A percentile compares a stretch with the other conserved stretches of the same genome.
phyloP scores from a whole-genome alignment of 148 eudicot genomes.

The Camellia sinensis region DNA sequence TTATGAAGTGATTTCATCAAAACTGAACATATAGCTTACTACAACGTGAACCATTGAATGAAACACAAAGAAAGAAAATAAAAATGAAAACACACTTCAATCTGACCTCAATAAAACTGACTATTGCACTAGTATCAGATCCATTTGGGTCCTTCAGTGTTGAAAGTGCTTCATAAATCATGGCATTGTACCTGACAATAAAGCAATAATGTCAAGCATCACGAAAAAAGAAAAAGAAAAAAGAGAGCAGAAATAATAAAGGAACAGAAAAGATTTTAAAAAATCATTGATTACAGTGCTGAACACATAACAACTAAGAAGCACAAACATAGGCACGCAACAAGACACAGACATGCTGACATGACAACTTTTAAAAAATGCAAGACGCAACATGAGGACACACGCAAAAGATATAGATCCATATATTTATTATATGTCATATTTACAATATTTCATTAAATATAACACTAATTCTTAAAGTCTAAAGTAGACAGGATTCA shows the following conservation, averaged over 20 bases:
- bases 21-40: constrained; percentile 5
- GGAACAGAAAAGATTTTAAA: background rate
- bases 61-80: background rate
- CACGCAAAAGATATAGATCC: too few relatives aligned
- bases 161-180: constrained; percentile 78
- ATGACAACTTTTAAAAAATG: too few relatives aligned
- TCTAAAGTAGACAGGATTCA: too few relatives aligned
- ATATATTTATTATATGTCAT: too few relatives aligned
- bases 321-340: too few relatives aligned
- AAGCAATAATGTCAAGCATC: constrained; percentile 15
- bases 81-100: background rate
- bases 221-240: background rate
- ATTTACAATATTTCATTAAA: too few relatives aligned
- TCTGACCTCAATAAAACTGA: constrained; percentile 66
- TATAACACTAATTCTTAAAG: too few relatives aligned
- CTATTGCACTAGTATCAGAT: constrained; percentile 54
- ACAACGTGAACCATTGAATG: background rate
- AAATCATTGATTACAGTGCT: background rate
- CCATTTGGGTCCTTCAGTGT: constrained; percentile 57
- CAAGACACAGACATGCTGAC: too few relatives aligned
- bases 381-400: too few relatives aligned
- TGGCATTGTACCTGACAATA: constrained; percentile 49
- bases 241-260: background rate
- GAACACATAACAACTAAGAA: too few relatives aligned
- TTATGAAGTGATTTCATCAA: background rate